phyloP scores from a whole-genome alignment of 495 filamentous ascomycete genomes.

The Durotheca rogersii region DNA sequence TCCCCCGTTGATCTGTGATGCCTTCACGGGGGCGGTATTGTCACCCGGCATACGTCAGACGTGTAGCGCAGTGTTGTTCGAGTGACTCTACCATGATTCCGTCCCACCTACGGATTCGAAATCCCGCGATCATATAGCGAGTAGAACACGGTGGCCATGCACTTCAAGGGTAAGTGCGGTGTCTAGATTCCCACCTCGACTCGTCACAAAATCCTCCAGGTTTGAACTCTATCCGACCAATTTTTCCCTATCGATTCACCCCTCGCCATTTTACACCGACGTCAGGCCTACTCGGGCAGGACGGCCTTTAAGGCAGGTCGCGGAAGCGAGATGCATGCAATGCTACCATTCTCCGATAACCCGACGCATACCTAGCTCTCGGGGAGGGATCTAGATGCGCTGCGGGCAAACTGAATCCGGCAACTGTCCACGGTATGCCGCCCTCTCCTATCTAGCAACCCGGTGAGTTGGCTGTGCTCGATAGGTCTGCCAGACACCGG shows the following conservation, averaged over 20 bases:
- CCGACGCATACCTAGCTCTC: conserved; percentile 1
- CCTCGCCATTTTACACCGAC: not conserved
- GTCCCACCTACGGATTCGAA: no score
- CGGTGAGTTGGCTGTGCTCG: conserved; percentile 4
- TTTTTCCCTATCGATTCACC: no score
- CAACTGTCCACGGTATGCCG: conserved; percentile 11
- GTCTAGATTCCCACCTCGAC: no score
- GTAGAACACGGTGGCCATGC: no score
- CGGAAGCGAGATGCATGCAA: conserved; percentile 4
- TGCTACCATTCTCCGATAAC: conserved; percentile 3
- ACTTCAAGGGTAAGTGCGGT: no score
- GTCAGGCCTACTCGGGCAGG: not conserved
- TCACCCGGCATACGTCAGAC: not conserved
- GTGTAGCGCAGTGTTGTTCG: not conserved
- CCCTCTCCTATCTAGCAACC: conserved; percentile 14
- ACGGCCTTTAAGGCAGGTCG: not conserved
- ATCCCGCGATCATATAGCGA: no score
- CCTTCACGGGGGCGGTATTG: not conserved
- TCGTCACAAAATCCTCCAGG: no score
- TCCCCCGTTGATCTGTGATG: not conserved
- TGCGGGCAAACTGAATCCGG: conserved; percentile 13
- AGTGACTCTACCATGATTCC: no score
- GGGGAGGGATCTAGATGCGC: conserved; percentile 16
- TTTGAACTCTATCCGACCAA: no score
- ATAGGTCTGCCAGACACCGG: conserved; percentile 12